Conservation (phyloP, 257 asterid species). For the Lithospermum erythrorhizon region DNA sequence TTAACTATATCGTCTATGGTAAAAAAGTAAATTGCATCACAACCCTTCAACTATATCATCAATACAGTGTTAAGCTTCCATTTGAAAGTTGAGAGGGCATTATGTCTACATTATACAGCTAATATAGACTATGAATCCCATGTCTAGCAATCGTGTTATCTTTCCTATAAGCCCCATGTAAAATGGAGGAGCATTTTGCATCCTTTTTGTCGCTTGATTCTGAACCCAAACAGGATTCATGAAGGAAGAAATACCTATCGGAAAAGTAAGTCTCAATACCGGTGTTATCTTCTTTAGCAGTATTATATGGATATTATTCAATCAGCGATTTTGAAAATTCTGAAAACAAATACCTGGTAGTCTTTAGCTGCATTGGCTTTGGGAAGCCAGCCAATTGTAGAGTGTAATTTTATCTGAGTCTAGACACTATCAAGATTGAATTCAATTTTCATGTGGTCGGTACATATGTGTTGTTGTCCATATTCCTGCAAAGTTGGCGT, state of each 20-base stretch:
- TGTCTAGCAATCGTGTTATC: constrained; percentile 82
- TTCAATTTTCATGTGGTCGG: constrained; percentile 47
- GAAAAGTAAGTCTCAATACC: neutral
- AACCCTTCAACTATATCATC: too few species aligned
- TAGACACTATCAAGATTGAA: constrained; percentile 26
- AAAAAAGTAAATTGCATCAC: too few species aligned
- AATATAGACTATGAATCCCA: constrained; percentile 67
- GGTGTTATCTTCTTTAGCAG: neutral
- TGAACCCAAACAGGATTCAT: constrained; percentile 20
- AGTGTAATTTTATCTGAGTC: constrained; percentile 32
- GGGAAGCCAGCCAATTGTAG: constrained; percentile 79
- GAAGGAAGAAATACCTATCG: neutral
- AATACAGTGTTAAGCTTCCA: constrained; percentile 43
- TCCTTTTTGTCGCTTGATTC: constrained; percentile 31
- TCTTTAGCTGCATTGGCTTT: constrained; percentile 32
- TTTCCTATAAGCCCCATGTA: constrained; percentile 33
- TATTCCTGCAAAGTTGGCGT: constrained; percentile 20
- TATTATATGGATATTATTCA: neutral
- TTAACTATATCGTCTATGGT: too few species aligned
- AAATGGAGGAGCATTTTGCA: constrained; percentile 20
- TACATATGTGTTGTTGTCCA: constrained; percentile 13
- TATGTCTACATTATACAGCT: constrained; percentile 21
- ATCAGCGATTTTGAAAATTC: neutral
- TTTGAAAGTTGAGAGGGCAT: constrained; percentile 23
- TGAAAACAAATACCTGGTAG: constrained; percentile 30